These are phyloP conservation scores for Solanum hybrid DNA, from an alignment of 305 asterid species.

Conservation along the genomic window DNA sequence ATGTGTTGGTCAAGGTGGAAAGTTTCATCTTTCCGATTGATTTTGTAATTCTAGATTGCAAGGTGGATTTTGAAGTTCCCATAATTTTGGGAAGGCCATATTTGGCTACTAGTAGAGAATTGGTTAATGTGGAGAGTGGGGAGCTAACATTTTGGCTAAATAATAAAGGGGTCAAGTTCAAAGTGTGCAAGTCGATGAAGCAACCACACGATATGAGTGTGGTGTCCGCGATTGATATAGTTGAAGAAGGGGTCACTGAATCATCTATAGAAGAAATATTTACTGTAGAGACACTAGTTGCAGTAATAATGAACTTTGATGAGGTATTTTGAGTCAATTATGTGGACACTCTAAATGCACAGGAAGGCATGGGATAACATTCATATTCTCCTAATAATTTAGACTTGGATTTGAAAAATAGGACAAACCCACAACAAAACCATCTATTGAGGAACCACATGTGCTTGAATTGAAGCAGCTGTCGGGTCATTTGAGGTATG, in stretches of 20 bases:
- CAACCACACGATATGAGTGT: background rate
- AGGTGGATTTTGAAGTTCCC: background rate
- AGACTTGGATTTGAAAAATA: no score
- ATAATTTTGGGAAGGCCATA: background rate
- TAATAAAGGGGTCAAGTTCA: background rate
- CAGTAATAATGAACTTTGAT: background rate
- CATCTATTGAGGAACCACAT: background rate
- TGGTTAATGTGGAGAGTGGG: background rate
- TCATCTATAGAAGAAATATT: no score
- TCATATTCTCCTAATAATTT: no score
- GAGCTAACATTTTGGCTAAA: no score
- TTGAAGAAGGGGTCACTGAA: background rate
- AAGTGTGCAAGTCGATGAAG: background rate
- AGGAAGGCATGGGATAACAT: no score
- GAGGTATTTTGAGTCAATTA: background rate
- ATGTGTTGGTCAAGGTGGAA: background rate
- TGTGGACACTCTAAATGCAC: background rate
- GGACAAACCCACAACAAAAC: no score
- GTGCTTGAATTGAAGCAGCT: background rate
- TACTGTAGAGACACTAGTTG: background rate
- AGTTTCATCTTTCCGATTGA: no score
- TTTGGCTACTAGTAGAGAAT: background rate
- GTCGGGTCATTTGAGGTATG: background rate
- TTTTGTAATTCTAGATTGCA: background rate
- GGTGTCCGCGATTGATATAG: background rate